phyloP scores from a whole-genome alignment of 495 filamentous ascomycete species.

The Tuber brumale region DNA sequence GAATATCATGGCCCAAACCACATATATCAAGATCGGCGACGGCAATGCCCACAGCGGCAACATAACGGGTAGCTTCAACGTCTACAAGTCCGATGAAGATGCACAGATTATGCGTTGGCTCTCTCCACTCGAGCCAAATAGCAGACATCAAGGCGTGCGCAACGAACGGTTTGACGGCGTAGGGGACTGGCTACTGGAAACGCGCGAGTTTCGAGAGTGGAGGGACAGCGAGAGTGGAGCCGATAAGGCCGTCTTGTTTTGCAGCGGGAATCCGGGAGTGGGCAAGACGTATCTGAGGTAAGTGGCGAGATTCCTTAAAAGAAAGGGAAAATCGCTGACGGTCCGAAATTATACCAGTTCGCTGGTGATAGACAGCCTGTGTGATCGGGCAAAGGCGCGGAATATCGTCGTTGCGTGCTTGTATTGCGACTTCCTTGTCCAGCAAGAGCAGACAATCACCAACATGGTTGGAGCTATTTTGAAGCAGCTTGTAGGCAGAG shows the following conservation, averaged over 20 bases:
- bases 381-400: not conserved
- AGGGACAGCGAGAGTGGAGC: not conserved
- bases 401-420: not conserved
- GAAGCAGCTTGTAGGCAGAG: not conserved
- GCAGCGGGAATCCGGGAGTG: not conserved
- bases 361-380: not conserved
- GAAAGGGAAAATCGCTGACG: not conserved
- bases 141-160: not conserved
- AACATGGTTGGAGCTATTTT: not conserved
- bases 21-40: too few relatives aligned
- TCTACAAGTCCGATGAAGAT: too few relatives aligned
- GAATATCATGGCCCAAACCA: too few relatives aligned
- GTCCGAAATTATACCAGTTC: not conserved
- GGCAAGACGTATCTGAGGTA: not conserved
- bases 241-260: not conserved
- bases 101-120: not conserved
- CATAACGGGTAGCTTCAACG: too few relatives aligned
- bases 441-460: not conserved
- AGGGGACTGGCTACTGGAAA: not conserved
- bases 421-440: not conserved
- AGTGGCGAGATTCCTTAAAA: not conserved
- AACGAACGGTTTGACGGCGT: not conserved
- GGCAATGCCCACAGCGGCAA: too few relatives aligned
- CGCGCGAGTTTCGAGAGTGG: not conserved
- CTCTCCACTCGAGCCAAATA: not conserved